phyloP scores from a whole-genome alignment of 2,329 filamentous ascomycete species.

The Trichoderma gracile region DNA sequence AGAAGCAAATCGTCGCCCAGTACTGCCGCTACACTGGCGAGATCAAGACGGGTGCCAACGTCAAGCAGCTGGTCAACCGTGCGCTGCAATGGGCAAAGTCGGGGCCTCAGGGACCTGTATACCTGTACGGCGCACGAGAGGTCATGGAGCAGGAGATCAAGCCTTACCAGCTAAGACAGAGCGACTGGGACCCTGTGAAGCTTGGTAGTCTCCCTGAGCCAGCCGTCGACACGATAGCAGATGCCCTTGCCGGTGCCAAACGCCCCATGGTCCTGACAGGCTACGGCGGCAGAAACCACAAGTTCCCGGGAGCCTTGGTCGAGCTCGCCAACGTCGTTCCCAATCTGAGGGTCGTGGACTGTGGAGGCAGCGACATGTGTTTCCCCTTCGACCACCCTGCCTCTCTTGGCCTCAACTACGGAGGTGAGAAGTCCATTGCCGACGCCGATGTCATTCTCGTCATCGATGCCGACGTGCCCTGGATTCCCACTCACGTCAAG shows the following conservation, averaged over 20 bases:
- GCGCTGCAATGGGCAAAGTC: slow-evolving; percentile 79
- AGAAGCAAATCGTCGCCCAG: slow-evolving; percentile 76
- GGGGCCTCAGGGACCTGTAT: slow-evolving; percentile 77
- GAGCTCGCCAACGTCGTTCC: slow-evolving; percentile 67
- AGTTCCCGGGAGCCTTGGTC: slow-evolving; percentile 61
- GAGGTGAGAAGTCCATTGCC: slow-evolving; percentile 69
- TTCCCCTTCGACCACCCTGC: slow-evolving; percentile 71
- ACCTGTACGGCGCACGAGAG: slow-evolving; percentile 75
- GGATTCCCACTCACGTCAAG: slow-evolving; percentile 77
- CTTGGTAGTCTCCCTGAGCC: slow-evolving; percentile 58
- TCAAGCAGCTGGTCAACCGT: slow-evolving; percentile 87
- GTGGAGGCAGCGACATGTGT: slow-evolving; percentile 77
- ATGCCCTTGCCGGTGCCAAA: slow-evolving; percentile 63
- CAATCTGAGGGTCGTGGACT: slow-evolving; percentile 71
- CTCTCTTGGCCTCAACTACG: slow-evolving; percentile 71
- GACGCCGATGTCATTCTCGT: slow-evolving; percentile 83
- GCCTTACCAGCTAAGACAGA: slow-evolving; percentile 68
- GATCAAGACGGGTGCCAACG: slow-evolving; percentile 79
- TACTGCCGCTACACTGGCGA: slow-evolving; percentile 84
- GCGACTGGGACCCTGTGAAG: slow-evolving; percentile 69
- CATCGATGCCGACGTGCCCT: slow-evolving; percentile 87
- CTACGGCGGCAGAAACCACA: slow-evolving; percentile 69
- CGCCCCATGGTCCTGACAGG: slow-evolving; percentile 71
- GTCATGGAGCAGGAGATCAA: slow-evolving; percentile 83
- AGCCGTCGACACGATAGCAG: slow-evolving; percentile 61